These are phyloP conservation scores for Phaseolus lunatus DNA, from an alignment of 306 rosid genomes.

Conservation along the genomic window DNA sequence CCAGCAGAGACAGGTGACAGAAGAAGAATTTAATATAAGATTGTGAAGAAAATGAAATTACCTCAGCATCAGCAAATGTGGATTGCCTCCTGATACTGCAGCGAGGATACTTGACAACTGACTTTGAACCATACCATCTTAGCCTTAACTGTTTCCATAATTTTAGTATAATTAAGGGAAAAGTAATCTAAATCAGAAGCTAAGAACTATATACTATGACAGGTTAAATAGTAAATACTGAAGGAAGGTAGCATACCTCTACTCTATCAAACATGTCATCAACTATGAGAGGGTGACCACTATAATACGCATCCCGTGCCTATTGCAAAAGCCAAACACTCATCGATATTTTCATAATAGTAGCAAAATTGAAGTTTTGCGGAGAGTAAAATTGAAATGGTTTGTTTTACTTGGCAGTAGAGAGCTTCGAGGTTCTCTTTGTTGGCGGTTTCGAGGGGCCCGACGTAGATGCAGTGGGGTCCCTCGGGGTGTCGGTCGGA, in stretches of 20 bases:
- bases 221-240: neutral
- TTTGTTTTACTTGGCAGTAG: slow-evolving; percentile 53
- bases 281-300: slow-evolving; percentile 80
- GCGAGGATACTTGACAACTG: slow-evolving; percentile 82
- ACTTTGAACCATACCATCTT: slow-evolving; percentile 82
- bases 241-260: slow-evolving; percentile 69
- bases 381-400: neutral
- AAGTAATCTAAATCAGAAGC: neutral
- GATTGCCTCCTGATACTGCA: slow-evolving; percentile 91
- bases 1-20: neutral
- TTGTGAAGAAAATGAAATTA: slow-evolving; percentile 49
- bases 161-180: neutral
- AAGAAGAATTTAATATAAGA: neutral
- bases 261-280: slow-evolving; percentile 96
- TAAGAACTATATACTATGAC: neutral
- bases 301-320: slow-evolving; percentile 88
- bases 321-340: slow-evolving; percentile 33
- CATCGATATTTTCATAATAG: neutral
- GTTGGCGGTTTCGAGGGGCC: slow-evolving; percentile 83
- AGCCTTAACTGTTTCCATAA: slow-evolving; percentile 68
- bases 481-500: slow-evolving; percentile 54
- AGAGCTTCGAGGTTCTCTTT: slow-evolving; percentile 90
- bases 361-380: neutral
- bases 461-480: slow-evolving; percentile 77
- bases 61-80: slow-evolving; percentile 91